Percentiles rank a stretch among this genome's conserved stretches.
Conservation (phyloP, 73 alveolate species). For the Stentor roeselii region DNA sequence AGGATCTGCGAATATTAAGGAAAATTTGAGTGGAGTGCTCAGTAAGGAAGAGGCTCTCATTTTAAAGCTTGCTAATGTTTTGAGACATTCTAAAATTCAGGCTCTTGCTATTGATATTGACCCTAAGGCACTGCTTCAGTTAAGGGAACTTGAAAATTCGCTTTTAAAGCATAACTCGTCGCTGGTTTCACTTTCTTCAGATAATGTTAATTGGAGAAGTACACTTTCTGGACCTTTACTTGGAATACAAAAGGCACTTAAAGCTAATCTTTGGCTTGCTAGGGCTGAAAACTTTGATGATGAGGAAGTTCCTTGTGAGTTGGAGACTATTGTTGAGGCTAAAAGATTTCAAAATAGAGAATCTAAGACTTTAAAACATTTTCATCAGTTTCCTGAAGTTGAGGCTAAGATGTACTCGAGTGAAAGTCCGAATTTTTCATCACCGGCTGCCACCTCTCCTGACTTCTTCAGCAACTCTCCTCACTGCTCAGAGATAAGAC, state of each 20-base stretch:
- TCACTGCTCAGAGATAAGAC: not conserved
- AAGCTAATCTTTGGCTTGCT: conserved; percentile 2
- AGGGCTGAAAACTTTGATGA: not conserved
- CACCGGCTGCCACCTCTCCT: not conserved
- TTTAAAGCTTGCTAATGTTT: conserved; percentile 4
- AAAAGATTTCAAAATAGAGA: not conserved
- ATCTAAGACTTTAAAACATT: not conserved
- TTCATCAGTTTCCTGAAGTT: not conserved
- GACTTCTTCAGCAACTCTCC: not conserved
- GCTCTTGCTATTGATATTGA: conserved; percentile 1
- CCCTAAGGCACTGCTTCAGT: not conserved
- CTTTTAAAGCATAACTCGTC: not conserved
- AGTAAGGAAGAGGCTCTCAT: conserved; percentile 2
- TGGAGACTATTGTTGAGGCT: not conserved
- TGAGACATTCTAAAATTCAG: not conserved
- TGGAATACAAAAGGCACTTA: not conserved
- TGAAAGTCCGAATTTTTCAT: not conserved
- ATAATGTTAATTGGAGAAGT: conserved; percentile 2
- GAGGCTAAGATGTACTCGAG: not conserved
- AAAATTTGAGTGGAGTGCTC: conserved; percentile 2
- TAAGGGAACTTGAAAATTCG: not conserved
- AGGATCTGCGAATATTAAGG: not conserved
- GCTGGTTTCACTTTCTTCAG: not conserved
- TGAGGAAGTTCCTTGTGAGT: not conserved
- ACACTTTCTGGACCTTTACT: not conserved